Evolutionary conservation across 2,329 filamentous ascomycete genomes (phyloP), one percentile per base, ranked within the genome.

Genomic region (Neofusicoccum ribis): DNA sequence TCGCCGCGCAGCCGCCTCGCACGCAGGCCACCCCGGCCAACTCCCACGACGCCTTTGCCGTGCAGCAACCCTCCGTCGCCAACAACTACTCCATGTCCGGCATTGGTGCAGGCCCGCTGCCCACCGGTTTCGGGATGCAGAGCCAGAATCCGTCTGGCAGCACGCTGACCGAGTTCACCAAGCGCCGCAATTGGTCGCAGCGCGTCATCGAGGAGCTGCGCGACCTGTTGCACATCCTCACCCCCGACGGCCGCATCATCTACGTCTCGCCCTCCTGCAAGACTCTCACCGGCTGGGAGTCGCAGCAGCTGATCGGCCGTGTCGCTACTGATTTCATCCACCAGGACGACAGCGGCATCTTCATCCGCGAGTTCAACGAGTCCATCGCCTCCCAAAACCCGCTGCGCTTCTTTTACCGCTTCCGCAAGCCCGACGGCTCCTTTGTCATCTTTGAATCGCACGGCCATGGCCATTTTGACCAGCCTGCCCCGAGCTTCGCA

Each of bases 371-470:
- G 76, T 89, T 97, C 81, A 93, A 95, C 76, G 92, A 96, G 76
- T 91, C 90, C 15, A 94, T 97, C 68, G 89, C 91, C 2, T 91
- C 88, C 7, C 91, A 90, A n/a, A 89, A 91, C 70, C 83, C 88
- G 4, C 79, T 97, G 68, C 90, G 91, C 66, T 88, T 96, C 76
- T 96, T 96, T 81, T 95, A 96, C 76, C 89, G 94, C 58, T 88
- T 97, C 74, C 86, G 84, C 73, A 91, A 88, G 77, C 87, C 88
- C 69, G 91, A 95, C 73, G 88, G 87, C 23, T 83, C 83, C 2
- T 96, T 90, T 74, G 83, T 85, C 68, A 91, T 97, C 64, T 92
- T 98, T 74, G 94, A 98, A 79, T 89, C 91, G n/a, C 89, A 94
- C 70, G 94, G 94, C 58, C 94, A 97, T 74, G 91, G 93, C 12